Base-by-base conservation (phyloP, 108 stramenopile genomes). In the Schizochytrium sp. region DNA sequence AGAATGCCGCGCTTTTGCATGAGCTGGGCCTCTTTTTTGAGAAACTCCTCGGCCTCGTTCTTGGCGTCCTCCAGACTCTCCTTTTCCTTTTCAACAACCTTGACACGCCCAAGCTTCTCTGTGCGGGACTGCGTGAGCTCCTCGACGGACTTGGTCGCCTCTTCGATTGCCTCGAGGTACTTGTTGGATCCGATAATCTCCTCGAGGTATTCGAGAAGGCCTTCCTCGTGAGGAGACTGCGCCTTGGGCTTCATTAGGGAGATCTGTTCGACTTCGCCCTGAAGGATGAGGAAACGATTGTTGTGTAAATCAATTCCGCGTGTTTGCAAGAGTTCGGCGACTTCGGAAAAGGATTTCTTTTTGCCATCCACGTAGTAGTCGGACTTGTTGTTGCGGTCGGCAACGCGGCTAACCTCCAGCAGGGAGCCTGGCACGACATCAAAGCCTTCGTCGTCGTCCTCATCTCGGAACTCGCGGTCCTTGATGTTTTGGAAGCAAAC, bases 251-350 rank as follows among this genome's bases (percentile, higher is more conserved):
- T 95, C 99, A 99, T 99, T 97, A 98, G 97, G 58, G 96, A 95
- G 87, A 99, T 99, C 97, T 98, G 96, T 91, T 98, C 98, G 25
- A 98, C 98, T 92, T 98, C 98, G 6, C 98, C 98, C 93, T 99
- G 98, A 51, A 99, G 93, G 90, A 99, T 99, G 5, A 99, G 90
- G 92, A 99, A 99, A 43, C 99, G 96, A 90, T 99, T 99, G 93
- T 99, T 97, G 90, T 98, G 97, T 18, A 99, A 93, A 93, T 99
- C 99, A 59, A 99, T 97, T 5, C 98, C 99, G 87, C 97, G 94
- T 45, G 92, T 90, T 18, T 93, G 92, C 29, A 99, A 90, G 72
- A 96, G 97, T 25, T 92, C 91, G 4, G 95, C 94, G 51, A 98
- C 96, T 59, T 97, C 97, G 72, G 92, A 95, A 92, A 98, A 98